These are phyloP conservation scores for Arxiozyma bovina DNA, from an alignment of 1,139 yeast species.

Conservation along the genomic window DNA sequence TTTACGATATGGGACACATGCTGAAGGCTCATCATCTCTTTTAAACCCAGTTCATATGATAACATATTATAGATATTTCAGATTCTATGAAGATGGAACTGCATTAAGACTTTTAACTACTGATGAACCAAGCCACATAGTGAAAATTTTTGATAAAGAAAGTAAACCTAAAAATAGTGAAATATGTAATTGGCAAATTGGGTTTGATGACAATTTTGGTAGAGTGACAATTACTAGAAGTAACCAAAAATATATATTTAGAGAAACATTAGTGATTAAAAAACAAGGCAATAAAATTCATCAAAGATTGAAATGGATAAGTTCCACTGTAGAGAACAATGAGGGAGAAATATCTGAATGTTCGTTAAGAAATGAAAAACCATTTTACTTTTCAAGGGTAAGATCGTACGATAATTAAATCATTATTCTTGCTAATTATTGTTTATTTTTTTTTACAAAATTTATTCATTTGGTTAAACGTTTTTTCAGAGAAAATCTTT, in stretches of 20 bases:
- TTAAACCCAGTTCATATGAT: conserved; percentile 70
- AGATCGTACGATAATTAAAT: conserved; percentile 15
- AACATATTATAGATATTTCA: conserved; percentile 75
- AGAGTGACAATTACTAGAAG: conserved; percentile 51
- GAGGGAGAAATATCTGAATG: conserved; percentile 49
- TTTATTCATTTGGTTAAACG: too few relatives aligned
- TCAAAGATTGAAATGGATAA: conserved; percentile 60
- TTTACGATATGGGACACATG: conserved; percentile 67
- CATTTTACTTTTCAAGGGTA: conserved; percentile 64
- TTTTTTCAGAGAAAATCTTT: neutral
- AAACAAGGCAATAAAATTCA: conserved; percentile 51
- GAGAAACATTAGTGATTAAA: conserved; percentile 50
- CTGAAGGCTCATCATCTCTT: conserved; percentile 62
- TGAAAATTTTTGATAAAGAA: conserved; percentile 42
- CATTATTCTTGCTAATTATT: neutral
- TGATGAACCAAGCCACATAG: conserved; percentile 55
- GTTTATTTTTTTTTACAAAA: too few relatives aligned
- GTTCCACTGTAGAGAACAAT: conserved; percentile 49
- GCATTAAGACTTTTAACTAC: conserved; percentile 59
- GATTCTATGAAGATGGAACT: conserved; percentile 74
- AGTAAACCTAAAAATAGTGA: conserved; percentile 30
- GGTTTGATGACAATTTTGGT: conserved; percentile 41
- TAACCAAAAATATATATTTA: conserved; percentile 53
- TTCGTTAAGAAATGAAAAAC: conserved; percentile 59
- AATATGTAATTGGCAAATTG: conserved; percentile 45